Evolutionary conservation across 768 basidiomycete genomes (phyloP), one percentile per base, ranked within the genome.

Genomic region (Tephrocybe sp.): DNA sequence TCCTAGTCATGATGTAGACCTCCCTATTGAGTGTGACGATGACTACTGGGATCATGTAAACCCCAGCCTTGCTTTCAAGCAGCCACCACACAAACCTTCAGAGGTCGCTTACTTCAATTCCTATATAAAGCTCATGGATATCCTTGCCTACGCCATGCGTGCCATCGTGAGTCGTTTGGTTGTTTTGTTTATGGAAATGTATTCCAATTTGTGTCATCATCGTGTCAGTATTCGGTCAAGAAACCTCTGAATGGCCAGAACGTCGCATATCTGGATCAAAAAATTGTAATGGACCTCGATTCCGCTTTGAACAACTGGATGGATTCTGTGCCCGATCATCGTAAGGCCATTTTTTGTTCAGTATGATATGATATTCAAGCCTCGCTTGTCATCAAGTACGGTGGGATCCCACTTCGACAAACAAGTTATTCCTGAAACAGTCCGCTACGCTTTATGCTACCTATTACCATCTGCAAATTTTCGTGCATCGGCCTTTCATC

Each of bases 401-500:
- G 38, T 79, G 76, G 76, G 70, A 78, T 59, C 72, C 74, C 2
- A 63, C 67, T 24, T 62, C 67, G 28, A 58, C 70, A 42, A 58
- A 74, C 46, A 39, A 60, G 17, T 56, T 73, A 0, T 77, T 79
- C 57, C 62, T 86, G 55, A 72, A 77, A 38, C 84, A 86, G 63
- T 84, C 84, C 1, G 84, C 81, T 1, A 66, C 68, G 3, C 70
- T 90, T 3, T 70, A 76, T 56, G 69, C 69, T 2, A 71, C 63
- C 4, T 78, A 76, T 50, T 77, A 77, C 48, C 61, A 73, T 46
- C 65, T 82, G 17, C 83, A 88, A 60, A 91, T 93, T 57, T 71
- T 84, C 50, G 80, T 91, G 43, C 91, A 93, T 65, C 76, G 90
- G 37, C 86, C 86, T 3, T 91, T 89, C 66, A 85, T 93, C 50